Evolutionary conservation across 768 basidiomycete genomes (phyloP).

Genomic region (Trametes maxima): DNA sequence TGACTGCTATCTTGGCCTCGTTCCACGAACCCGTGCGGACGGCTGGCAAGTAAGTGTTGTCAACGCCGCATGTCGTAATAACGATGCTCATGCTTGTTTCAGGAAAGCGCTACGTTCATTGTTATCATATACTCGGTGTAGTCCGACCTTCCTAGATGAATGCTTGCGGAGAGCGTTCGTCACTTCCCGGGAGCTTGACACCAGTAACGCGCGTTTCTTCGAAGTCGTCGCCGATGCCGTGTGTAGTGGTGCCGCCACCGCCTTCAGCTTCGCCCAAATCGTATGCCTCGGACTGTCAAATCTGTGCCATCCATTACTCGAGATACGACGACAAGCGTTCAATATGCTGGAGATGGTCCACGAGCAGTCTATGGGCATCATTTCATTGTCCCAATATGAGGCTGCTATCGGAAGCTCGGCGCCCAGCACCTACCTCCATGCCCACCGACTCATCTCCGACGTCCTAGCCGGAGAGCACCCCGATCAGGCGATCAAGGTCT

Average conservation of each 20-base stretch:
- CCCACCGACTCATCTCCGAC: conserved; percentile 76
- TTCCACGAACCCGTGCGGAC: conserved; percentile 50
- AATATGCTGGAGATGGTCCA: conserved; percentile 75
- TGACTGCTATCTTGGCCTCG: conserved; percentile 70
- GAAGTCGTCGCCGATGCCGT: conserved; percentile 76
- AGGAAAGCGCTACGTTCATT: conserved; percentile 81
- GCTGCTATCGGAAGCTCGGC: conserved; percentile 71
- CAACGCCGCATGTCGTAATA: neutral
- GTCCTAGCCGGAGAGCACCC: conserved; percentile 80
- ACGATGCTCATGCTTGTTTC: conserved; percentile 10
- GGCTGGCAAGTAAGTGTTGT: conserved; percentile 65
- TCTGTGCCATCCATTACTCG: conserved; percentile 68
- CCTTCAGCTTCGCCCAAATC: conserved; percentile 73
- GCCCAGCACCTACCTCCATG: conserved; percentile 76
- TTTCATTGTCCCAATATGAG: conserved; percentile 73
- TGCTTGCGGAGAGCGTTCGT: conserved; percentile 72
- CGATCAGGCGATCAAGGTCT: conserved; percentile 60
- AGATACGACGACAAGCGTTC: conserved; percentile 76
- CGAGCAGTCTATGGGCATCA: conserved; percentile 63
- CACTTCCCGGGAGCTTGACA: conserved; percentile 49
- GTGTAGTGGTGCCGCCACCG: conserved; percentile 44
- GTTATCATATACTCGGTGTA: conserved; percentile 57
- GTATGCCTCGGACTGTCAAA: conserved; percentile 82
- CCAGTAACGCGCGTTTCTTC: conserved; percentile 71
- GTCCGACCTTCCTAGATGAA: conserved; percentile 61